Evolutionary conservation across 2,329 filamentous ascomycete species (phyloP), one percentile per base, ranked within the genome.

Genomic region (Phyllosticta paracitricarpa): DNA sequence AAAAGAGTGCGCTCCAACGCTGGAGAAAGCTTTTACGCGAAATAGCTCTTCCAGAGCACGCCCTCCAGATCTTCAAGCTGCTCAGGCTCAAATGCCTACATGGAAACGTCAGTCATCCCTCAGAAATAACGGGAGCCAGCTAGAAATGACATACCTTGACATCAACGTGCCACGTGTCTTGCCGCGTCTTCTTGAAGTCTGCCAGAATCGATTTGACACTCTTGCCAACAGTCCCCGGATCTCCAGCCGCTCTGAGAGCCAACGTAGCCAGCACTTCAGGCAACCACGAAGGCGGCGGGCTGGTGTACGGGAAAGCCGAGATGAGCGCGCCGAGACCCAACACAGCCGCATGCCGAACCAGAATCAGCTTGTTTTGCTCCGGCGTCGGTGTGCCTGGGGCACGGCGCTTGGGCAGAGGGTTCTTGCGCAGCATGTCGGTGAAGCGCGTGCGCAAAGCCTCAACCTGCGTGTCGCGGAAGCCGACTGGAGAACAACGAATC

Each of bases 11-110:
- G 14, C 14, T n/a, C 40, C 40, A 3, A 48, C 3, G 14, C 40
- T n/a, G 6, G 4, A 17, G n/a, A 4, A n/a, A n/a, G 6, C n/a
- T 28, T 4, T 56, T 73, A 96, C 51, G 92, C 95, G 79, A 99
- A 99, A 73, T 99, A 99, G 75, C 93, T 97, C 86, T 99, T 99
- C 94, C 94, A 99, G 58, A 99, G 79, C 56, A 99, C 95, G 58
- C 94, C 94, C 69, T 97, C 92, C 63, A 99, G 75, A 71, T 97
- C 93, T 74, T 97, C 94, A 10, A 99, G 79, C 71, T 99, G 93
- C 68, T 97, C 94, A 30, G 88, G 78, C 26, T 91, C 91, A 72
- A 99, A 99, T 63, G 83, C 84, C 85, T 89, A 65, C 63, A 59
- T 12, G 19, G 40, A 2, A 6, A 4, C 40, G n/a, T 48, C 17